Percentiles rank a stretch among this genome's conserved stretches.
phyloP scores from a whole-genome alignment of 2,329 filamentous ascomycete genomes.

The Pseudonectria foliicola region DNA sequence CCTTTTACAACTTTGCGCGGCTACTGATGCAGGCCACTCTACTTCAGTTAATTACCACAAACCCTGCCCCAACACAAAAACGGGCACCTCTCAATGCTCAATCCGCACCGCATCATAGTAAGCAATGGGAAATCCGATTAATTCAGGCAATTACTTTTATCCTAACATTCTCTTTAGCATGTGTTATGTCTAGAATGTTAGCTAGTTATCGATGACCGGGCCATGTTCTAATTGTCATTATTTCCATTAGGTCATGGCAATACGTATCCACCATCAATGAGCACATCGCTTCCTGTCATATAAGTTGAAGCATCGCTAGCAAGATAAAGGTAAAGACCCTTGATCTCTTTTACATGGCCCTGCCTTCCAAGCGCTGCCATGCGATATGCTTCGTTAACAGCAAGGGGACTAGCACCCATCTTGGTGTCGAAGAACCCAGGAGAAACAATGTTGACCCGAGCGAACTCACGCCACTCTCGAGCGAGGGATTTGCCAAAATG shows the following conservation, averaged over 20 bases:
- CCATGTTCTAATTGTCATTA: too few relatives aligned
- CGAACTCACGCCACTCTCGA: constrained; percentile 49
- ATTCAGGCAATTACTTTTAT: too few relatives aligned
- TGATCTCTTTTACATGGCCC: constrained; percentile 58
- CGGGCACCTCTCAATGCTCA: too few relatives aligned
- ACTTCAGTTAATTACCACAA: too few relatives aligned
- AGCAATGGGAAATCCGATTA: too few relatives aligned
- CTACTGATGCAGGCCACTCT: too few relatives aligned
- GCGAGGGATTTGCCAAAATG: constrained; percentile 49
- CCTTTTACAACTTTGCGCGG: too few relatives aligned
- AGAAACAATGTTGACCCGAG: constrained; percentile 46
- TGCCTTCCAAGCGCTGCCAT: constrained; percentile 49
- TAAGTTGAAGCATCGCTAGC: constrained; percentile 45
- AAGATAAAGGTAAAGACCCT: constrained; percentile 50
- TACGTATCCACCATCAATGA: constrained; percentile 37
- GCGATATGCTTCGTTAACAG: constrained; percentile 38
- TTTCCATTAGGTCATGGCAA: constrained; percentile 8
- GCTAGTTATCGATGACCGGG: too few relatives aligned
- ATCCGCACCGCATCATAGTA: too few relatives aligned
- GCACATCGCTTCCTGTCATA: constrained; percentile 41
- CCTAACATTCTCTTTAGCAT: too few relatives aligned
- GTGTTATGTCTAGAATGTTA: too few relatives aligned
- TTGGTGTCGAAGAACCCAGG: constrained; percentile 43
- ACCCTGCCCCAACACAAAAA: too few relatives aligned
- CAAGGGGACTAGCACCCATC: constrained; percentile 39